Evolutionary conservation across 352 stramenopile genomes (phyloP), one percentile per base, ranked within the genome.

Genomic region (Phytophthora nicotianae): DNA sequence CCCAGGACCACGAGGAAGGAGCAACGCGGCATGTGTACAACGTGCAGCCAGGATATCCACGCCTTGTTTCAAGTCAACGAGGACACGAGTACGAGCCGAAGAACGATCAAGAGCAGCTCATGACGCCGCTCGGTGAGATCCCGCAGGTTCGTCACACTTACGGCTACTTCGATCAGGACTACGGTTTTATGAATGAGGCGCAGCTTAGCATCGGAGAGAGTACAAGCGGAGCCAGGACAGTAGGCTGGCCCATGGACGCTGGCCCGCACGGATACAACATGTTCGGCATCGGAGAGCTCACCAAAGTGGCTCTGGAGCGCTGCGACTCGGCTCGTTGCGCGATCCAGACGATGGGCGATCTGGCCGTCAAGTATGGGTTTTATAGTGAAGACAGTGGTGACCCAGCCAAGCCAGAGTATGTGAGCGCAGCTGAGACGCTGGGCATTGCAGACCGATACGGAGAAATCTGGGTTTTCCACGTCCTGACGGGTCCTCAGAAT

Each of bases 181-280:
- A 99, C 50, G 93, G 88, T 40, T 93, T 98, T 61, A 97, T 98
- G 74, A 99, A 98, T 70, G 96, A 99, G 64, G 77, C 94, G 62
- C 85, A 97, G 68, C 78, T 98, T 29, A 96, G 79, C 41, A 98
- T 99, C 33, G 93, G 79, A 24, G 96, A 98, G 82, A 97, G 85
- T 48, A 98, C 95, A 20, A 98, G 94, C 59, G 83, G 85, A 11
- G 86, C 78, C 33, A 86, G 86, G 51, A 96, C 85, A 50, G 75
- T 81, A 27, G 79, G 89, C 58, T 96, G 85, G 87, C 51, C 83
- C 1, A 74, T 50, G 5, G 75, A 94, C 49, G 66, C 77, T 19
- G 68, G 68, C 5, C 16, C 65, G 2, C 74, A 93, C 41, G 93
- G 93, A 50, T 84, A 91, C 55, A 95, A 97, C 50, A 65, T 98